Evolutionary conservation across 768 basidiomycete genomes (phyloP), one percentile per base, ranked within the genome.

Genomic region (Tremella yokohamensis): DNA sequence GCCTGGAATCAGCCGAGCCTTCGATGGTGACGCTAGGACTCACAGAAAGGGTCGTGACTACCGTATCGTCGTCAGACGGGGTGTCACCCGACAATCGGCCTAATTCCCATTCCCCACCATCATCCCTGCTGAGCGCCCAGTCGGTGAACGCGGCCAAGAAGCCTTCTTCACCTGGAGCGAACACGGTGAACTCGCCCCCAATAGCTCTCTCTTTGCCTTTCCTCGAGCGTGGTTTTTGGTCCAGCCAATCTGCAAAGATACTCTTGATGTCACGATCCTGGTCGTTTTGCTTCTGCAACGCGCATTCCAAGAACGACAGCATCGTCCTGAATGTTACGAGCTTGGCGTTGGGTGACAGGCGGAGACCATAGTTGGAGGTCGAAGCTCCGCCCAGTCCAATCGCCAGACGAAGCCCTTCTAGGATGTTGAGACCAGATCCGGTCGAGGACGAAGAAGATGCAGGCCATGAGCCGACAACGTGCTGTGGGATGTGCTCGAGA

Each of bases 381-480:
- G 67, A 70, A 26, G 66, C 64, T 13, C 73, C 73, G 0, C 72
- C 71, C 22, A 76, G 53, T 1, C 75, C 75, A 0, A 72, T 60
- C 7, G 73, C 75, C 24, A 74, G 49, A n/a, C 75, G 53, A 1
- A 76, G 56, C 11, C 75, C 75, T 52, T 74, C 71, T 9, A 76
- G 63, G 26, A 76, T 70, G 7, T 58, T 72, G 12, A 56, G 63
- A 44, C 64, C 68, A 18, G 52, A 54, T 13, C 52, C 49, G 29
- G 29, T 34, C 29, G 29, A 34, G 4, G 29, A 34, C 3, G 63
- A 56, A 29, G 63, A 51, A 26, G 66, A 60, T 56, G 80, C 79
- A 45, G 81, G 81, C 88, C 89, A 93, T 8, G 86, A 85, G 52
- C 79, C 78, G 2, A 86, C 82, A 3, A 91, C 84, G 8, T 81